These are phyloP conservation scores for Aspergillus nidulans DNA, from an alignment of 495 filamentous ascomycete species.

Conservation along the genomic window DNA sequence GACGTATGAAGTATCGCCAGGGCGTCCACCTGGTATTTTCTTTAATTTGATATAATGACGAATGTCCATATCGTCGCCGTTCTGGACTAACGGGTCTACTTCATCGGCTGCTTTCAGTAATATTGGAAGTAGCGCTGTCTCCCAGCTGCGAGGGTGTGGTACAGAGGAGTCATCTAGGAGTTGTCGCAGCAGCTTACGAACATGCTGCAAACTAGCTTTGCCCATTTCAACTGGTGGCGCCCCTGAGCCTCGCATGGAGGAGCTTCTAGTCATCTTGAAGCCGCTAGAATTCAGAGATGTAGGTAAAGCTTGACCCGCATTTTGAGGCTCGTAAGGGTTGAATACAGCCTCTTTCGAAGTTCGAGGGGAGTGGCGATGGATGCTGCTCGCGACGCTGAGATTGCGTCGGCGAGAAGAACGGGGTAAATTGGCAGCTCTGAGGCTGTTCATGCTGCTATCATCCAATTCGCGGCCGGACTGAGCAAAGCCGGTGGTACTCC, in stretches of 20 bases:
- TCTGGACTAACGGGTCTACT: conserved; percentile 85
- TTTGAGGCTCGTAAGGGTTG: conserved; percentile 26
- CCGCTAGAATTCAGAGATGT: conserved; percentile 27
- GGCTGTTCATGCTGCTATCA: conserved; percentile 54
- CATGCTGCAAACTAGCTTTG: conserved; percentile 80
- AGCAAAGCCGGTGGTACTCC: conserved; percentile 58
- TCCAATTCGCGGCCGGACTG: conserved; percentile 59
- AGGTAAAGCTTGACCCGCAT: conserved; percentile 17
- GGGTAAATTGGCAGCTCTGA: conserved; percentile 49
- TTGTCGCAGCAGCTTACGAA: conserved; percentile 77
- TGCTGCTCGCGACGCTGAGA: conserved; percentile 67
- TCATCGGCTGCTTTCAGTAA: conserved; percentile 89
- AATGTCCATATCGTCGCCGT: conserved; percentile 93
- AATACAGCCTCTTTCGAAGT: conserved; percentile 40
- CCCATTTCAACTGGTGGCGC: conserved; percentile 78
- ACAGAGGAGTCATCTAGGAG: conserved; percentile 73
- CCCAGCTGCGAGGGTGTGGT: conserved; percentile 72
- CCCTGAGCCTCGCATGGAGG: conserved; percentile 74
- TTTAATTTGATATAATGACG: conserved; percentile 98
- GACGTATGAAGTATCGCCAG: conserved; percentile 88
- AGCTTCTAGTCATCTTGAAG: conserved; percentile 69
- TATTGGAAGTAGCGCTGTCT: conserved; percentile 86
- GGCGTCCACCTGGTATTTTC: conserved; percentile 84
- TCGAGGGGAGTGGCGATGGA: conserved; percentile 67
- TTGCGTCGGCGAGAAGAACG: conserved; percentile 64